These are phyloP conservation scores for Rubus idaeus DNA, from an alignment of 306 rosid species.

Conservation along the genomic window DNA sequence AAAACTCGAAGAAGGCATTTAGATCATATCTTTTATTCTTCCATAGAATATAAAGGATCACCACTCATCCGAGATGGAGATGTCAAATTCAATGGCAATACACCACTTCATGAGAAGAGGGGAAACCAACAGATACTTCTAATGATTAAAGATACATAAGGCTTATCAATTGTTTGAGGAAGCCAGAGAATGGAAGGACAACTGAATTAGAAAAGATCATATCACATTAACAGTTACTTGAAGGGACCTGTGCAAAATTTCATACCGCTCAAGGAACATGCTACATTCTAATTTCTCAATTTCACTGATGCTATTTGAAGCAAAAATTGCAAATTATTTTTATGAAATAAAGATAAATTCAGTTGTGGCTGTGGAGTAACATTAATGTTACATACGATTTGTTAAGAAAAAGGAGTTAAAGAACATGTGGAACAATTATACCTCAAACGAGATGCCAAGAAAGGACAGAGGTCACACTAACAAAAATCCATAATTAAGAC, in stretches of 20 bases:
- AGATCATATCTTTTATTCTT: background rate
- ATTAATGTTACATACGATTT: background rate
- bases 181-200: background rate
- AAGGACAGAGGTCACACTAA: background rate
- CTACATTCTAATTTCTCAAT: background rate
- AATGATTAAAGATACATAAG: background rate
- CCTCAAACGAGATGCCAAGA: conserved; percentile 9
- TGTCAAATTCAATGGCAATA: background rate
- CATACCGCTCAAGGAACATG: background rate
- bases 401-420: background rate
- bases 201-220: background rate
- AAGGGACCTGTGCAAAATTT: background rate
- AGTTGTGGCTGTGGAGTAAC: background rate
- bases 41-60: background rate
- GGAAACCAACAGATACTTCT: conserved; percentile 1
- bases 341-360: background rate
- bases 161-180: background rate
- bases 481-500: background rate
- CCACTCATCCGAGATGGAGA: background rate
- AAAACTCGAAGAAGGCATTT: conserved; percentile 7
- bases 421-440: background rate
- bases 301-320: background rate
- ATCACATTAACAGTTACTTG: background rate
- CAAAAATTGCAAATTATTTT: no score
- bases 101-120: conserved; percentile 4